A percentile compares a stretch with the other conserved stretches of the same genome.
phyloP scores from a whole-genome alignment of 139 green algal genomes.

The Chlamydomonas incerta region DNA sequence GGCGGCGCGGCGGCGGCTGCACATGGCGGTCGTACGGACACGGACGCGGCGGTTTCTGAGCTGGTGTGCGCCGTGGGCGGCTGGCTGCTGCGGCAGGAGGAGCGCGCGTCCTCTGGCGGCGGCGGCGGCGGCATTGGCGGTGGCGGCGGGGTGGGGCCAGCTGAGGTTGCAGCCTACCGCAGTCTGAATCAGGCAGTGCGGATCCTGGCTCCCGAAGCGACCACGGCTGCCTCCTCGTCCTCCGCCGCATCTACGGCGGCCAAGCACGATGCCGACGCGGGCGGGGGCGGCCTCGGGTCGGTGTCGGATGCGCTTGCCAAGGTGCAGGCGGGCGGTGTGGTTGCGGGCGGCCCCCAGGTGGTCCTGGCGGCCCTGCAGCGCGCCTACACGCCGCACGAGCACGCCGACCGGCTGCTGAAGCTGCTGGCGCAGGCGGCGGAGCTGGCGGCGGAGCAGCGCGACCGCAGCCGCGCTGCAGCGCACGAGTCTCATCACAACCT shows the following conservation, averaged over 20 bases:
- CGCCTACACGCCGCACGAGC: neutral
- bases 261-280: too few species aligned
- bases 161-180: neutral
- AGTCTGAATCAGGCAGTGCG: neutral
- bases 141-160: neutral
- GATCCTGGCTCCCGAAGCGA: neutral
- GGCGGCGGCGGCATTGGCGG: too few species aligned
- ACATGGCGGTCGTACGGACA: too few species aligned
- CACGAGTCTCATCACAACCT: too few species aligned
- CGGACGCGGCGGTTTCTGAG: too few species aligned
- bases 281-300: too few species aligned
- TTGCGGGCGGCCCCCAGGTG: neutral
- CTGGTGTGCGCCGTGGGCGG: neutral
- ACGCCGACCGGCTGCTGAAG: neutral
- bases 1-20: too few species aligned
- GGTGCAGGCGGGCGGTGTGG: neutral
- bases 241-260: too few species aligned
- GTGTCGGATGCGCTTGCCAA: too few species aligned
- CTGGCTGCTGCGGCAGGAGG: neutral
- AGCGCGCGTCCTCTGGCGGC: neutral
- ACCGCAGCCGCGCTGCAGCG: neutral
- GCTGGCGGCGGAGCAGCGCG: neutral
- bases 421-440: neutral
- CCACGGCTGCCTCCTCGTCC: too few species aligned
- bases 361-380: neutral